Evolutionary conservation across 2,329 filamentous ascomycete species (phyloP).

Genomic region (Phoma sp.): DNA sequence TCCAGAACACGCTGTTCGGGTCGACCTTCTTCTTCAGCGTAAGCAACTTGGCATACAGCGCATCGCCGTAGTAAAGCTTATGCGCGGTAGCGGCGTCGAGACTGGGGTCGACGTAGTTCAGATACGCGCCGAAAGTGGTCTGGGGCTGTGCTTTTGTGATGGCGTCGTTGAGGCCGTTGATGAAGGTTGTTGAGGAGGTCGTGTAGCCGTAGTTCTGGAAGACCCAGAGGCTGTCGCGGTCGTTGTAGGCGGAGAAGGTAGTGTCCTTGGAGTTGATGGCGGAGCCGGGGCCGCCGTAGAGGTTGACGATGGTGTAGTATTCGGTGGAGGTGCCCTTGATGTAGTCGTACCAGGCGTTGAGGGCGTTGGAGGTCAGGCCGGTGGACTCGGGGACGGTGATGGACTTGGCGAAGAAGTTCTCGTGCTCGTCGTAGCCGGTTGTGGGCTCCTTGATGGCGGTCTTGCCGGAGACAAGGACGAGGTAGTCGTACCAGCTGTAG

Average conservation of each 20-base stretch:
- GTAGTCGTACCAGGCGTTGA: constrained; percentile 42
- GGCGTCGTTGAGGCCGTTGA: constrained; percentile 53
- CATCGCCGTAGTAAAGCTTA: constrained; percentile 56
- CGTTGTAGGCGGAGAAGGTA: constrained; percentile 44
- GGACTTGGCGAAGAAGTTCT: constrained; percentile 51
- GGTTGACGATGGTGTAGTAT: constrained; percentile 49
- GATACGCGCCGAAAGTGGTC: constrained; percentile 57
- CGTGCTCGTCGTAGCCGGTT: constrained; percentile 47
- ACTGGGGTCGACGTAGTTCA: constrained; percentile 61
- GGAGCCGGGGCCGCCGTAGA: constrained; percentile 48
- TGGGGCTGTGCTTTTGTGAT: constrained; percentile 47
- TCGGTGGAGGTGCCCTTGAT: constrained; percentile 30
- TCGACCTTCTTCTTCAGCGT: constrained; percentile 51
- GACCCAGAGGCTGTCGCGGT: constrained; percentile 47
- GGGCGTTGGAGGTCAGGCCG: constrained; percentile 36
- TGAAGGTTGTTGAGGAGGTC: constrained; percentile 39
- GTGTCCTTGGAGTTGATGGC: constrained; percentile 45
- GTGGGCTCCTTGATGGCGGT: constrained; percentile 35
- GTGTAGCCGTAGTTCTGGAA: constrained; percentile 46
- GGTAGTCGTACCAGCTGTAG: constrained; percentile 47
- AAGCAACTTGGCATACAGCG: constrained; percentile 42
- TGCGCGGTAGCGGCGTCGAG: constrained; percentile 57
- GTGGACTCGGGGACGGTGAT: constrained; percentile 48
- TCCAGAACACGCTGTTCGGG: constrained; percentile 48
- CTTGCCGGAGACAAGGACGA: constrained; percentile 51